Base-by-base conservation (phyloP, 208 protist genomes). In the Leishmania gerbilli region DNA sequence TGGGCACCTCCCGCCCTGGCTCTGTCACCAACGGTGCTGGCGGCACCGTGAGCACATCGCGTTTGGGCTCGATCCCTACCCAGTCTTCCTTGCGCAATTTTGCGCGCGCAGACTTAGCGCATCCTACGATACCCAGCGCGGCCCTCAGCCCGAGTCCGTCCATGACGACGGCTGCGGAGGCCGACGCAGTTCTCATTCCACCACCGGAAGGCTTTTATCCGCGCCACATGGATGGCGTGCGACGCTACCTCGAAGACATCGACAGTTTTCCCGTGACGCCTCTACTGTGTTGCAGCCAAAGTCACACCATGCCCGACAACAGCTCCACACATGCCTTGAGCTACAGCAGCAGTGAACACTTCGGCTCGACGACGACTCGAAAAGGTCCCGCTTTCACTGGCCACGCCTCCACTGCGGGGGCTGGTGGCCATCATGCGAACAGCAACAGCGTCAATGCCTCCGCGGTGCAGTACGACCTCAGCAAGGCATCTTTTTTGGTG, bases 131-230 rank as follows among this genome's bases (percentile, higher is more conserved):
- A 1, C n/a, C 60, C 2, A 69, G 45, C n/a, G 24, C 51, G 6
- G 74, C 49, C 19, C 31, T 65, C 17, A 75, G 62, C 58, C 17
- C 77, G 62, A 74, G 49, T 8, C 31, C n/a, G 34, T 81, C 71
- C 7, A 68, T 85, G 3, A 62, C 40, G 45, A 55, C 77, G 0
- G 19, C 71, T 9, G 55, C 24, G 19, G 64, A 67, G 1, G 69
- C 56, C 9, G 77, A 81, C 1, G 55, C 53, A 24, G 75, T 77
- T n/a, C 51, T 87, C 13, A 68, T 84, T 58, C 77, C 88, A 17
- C 83, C 83, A 24, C 74, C 67, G 45, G 91, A 89, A 72, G 91
- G 91, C 27, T 85, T 91, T 53, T 94, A 91, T 77, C 91, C 83
- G 19, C 78, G 83, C 60, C 83, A 58, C 60, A 68, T 87, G 60